Evolutionary conservation across 2,329 filamentous ascomycete genomes (phyloP).

Genomic region (Penicillium palitans): DNA sequence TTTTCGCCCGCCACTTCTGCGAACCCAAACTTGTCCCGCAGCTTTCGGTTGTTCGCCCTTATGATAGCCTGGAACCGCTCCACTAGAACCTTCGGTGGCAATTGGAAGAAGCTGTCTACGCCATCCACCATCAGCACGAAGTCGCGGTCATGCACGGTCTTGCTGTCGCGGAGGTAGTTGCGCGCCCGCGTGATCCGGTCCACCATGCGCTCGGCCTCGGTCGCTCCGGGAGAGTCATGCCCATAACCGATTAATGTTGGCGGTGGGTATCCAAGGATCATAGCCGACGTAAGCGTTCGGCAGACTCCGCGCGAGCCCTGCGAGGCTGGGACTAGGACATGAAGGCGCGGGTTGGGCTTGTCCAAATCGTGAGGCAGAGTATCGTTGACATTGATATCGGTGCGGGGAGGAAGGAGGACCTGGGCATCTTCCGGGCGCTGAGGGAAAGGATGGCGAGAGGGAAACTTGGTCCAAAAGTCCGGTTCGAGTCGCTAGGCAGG

Average conservation of each 20-base stretch:
- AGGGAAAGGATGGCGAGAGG: conserved; percentile 33
- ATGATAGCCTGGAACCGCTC: conserved; percentile 60
- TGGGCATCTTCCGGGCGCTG: conserved; percentile 34
- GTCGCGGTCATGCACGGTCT: conserved; percentile 57
- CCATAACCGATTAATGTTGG: conserved; percentile 55
- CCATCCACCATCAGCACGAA: conserved; percentile 65
- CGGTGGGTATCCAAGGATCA: conserved; percentile 60
- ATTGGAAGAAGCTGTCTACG: conserved; percentile 65
- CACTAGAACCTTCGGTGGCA: conserved; percentile 64
- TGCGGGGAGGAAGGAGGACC: conserved; percentile 27
- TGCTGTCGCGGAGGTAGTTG: conserved; percentile 50
- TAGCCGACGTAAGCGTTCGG: conserved; percentile 57
- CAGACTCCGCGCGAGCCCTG: conserved; percentile 55
- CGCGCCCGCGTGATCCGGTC: conserved; percentile 49
- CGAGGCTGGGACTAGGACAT: conserved; percentile 56
- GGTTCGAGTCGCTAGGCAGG: conserved; percentile 25
- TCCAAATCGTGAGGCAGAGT: conserved; percentile 34
- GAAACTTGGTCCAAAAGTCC: conserved; percentile 37
- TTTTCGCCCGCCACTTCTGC: conserved; percentile 25
- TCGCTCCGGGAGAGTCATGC: conserved; percentile 30
- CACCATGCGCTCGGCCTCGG: conserved; percentile 45
- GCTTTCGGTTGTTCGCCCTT: conserved; percentile 54
- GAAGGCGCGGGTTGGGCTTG: conserved; percentile 49
- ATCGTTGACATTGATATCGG: conserved; percentile 26
- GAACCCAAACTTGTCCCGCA: conserved; percentile 53